These are phyloP conservation scores for Puya raimondii DNA, from an alignment of 176 grass and related monocot species.

Conservation along the genomic window DNA sequence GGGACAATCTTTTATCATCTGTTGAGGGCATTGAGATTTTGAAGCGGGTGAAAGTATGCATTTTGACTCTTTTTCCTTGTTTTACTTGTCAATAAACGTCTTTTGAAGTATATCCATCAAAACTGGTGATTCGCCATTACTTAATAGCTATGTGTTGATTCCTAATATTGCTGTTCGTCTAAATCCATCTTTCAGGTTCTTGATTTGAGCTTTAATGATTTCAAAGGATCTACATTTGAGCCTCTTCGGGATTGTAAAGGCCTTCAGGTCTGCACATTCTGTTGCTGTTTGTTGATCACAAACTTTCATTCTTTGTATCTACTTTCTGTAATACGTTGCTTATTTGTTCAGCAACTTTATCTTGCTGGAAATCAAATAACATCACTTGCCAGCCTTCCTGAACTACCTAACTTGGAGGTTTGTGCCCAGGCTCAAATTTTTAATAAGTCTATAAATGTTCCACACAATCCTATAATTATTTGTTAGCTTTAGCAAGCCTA, in stretches of 20 bases:
- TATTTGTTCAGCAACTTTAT: constrained; percentile 84
- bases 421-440: constrained; percentile 17
- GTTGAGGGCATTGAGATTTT: constrained; percentile 83
- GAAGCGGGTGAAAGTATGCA: constrained; percentile 74
- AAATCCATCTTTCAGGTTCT: constrained; percentile 54
- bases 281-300: not conserved
- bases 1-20: constrained; percentile 87
- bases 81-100: not conserved
- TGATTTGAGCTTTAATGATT: constrained; percentile 99
- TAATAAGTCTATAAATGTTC: constrained; percentile 20
- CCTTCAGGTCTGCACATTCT: constrained; percentile 63
- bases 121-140: not conserved
- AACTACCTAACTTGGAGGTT: constrained; percentile 97
- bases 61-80: constrained; percentile 2
- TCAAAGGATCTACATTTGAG: constrained; percentile 71
- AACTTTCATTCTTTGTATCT: not conserved
- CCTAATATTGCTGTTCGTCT: constrained; percentile 7
- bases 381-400: constrained; percentile 73
- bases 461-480: constrained; percentile 7
- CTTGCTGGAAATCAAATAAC: constrained; percentile 99
- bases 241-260: constrained; percentile 75
- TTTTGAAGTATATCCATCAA: not conserved
- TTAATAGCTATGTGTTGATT: constrained; percentile 3
- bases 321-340: constrained; percentile 21
- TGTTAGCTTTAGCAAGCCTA: constrained; percentile 14